Percentiles rank a stretch among this genome's conserved stretches.
These are phyloP conservation scores for Galeopsis tetrahit DNA, from an alignment of 257 asterid species.

Conservation along the genomic window DNA sequence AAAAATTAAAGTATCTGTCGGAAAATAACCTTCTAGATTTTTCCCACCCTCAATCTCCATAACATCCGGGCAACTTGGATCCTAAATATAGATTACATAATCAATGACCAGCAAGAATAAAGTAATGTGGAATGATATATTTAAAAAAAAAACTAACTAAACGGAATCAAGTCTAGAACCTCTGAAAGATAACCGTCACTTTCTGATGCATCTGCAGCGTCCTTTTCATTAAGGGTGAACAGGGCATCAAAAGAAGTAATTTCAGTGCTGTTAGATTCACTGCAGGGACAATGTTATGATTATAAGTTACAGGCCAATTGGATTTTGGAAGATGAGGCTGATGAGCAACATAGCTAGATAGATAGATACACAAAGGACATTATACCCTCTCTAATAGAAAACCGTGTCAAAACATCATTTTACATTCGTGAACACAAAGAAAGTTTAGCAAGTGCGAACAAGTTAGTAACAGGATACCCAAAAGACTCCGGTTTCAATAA, in stretches of 20 bases:
- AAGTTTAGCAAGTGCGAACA: conserved; percentile 2
- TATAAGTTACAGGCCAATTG: neutral
- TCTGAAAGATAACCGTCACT: conserved; percentile 98
- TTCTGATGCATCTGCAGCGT: conserved; percentile 66
- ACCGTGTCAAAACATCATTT: neutral
- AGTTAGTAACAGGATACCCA: neutral
- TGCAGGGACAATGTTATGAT: conserved; percentile 37
- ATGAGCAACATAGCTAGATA: neutral
- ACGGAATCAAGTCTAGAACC: conserved; percentile 51
- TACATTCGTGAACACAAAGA: conserved; percentile 10
- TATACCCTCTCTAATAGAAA: neutral
- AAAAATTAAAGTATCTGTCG: conserved; percentile 15
- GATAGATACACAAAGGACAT: neutral
- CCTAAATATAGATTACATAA: conserved; percentile 55
- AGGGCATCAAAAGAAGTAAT: conserved; percentile 61
- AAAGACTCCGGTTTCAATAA: conserved; percentile 3
- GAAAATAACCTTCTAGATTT: conserved; percentile 56
- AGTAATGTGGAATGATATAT: conserved; percentile 11
- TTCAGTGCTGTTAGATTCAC: conserved; percentile 44
- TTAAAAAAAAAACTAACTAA: neutral
- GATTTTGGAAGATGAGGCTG: conserved; percentile 19
- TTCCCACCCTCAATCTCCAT: conserved; percentile 47
- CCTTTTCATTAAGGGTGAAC: conserved; percentile 57
- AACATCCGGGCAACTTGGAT: conserved; percentile 45
- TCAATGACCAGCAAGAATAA: conserved; percentile 35